These are phyloP conservation scores for Coriolopsis trogii DNA, from an alignment of 1,284 basidiomycete species.

Conservation along the genomic window DNA sequence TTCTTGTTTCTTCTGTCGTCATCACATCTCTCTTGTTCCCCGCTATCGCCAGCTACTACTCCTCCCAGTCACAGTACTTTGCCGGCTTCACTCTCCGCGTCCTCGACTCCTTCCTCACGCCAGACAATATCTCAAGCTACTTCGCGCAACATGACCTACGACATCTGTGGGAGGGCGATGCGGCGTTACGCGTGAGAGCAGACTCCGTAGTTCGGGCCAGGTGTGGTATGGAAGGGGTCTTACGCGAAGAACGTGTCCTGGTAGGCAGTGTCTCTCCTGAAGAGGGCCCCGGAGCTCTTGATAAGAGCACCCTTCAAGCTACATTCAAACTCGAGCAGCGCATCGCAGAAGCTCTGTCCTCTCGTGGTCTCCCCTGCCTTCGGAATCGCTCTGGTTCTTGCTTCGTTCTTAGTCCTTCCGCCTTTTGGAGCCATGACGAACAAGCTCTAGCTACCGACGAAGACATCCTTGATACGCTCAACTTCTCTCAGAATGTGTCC, in stretches of 20 bases:
- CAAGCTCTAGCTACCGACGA: conserved; percentile 52
- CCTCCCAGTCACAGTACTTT: conserved; percentile 65
- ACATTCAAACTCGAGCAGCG: conserved; percentile 65
- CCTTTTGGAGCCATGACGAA: conserved; percentile 73
- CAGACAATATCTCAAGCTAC: conserved; percentile 52
- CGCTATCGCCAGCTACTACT: conserved; percentile 83
- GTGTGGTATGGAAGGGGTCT: conserved; percentile 71
- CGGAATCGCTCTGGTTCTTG: conserved; percentile 53
- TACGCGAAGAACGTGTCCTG: conserved; percentile 79
- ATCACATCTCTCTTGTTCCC: conserved; percentile 97
- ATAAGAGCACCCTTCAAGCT: conserved; percentile 59
- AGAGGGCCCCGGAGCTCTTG: conserved; percentile 56
- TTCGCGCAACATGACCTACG: conserved; percentile 63
- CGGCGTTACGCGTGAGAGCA: conserved; percentile 61
- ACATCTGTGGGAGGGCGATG: conserved; percentile 68
- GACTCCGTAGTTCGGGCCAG: conserved; percentile 74
- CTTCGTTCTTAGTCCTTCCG: conserved; percentile 70
- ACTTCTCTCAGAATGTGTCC: conserved; percentile 52
- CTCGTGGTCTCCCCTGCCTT: conserved; percentile 52
- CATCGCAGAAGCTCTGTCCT: conserved; percentile 50
- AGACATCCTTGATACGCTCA: conserved; percentile 62
- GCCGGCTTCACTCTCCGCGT: conserved; percentile 58
- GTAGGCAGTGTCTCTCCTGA: conserved; percentile 59
- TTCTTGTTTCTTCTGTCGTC: conserved; percentile 91
- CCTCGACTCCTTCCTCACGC: conserved; percentile 61